Evolutionary conservation across 108 stramenopile species (phyloP).

Genomic region (Pinguiococcus pyrenoidosus): DNA sequence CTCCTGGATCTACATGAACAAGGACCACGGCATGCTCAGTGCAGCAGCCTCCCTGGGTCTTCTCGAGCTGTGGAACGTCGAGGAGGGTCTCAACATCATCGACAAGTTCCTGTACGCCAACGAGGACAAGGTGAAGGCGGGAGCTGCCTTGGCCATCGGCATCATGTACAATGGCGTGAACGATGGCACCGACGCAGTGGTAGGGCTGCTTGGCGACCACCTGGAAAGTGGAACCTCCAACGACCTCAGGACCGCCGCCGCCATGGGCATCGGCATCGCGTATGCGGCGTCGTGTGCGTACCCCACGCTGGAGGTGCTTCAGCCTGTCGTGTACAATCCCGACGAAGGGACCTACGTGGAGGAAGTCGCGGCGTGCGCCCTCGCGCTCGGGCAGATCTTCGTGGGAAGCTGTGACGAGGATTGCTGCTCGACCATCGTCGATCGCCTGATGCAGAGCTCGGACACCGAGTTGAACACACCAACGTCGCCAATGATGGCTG

Average conservation of each 20-base stretch:
- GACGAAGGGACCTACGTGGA: slow-evolving; percentile 59
- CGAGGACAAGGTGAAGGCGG: slow-evolving; percentile 92
- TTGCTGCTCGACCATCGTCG: slow-evolving; percentile 80
- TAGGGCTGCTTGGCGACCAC: slow-evolving; percentile 85
- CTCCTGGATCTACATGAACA: slow-evolving; percentile 62
- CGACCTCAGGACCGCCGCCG: slow-evolving; percentile 67
- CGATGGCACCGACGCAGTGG: slow-evolving; percentile 89
- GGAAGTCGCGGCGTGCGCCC: slow-evolving; percentile 44
- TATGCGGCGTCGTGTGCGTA: slow-evolving; percentile 87
- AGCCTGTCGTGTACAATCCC: slow-evolving; percentile 71
- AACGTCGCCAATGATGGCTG: slow-evolving; percentile 69
- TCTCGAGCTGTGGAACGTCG: slow-evolving; percentile 95
- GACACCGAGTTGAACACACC: slow-evolving; percentile 88
- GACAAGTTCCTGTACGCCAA: slow-evolving; percentile 90
- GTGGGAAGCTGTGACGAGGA: slow-evolving; percentile 89
- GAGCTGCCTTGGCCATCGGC: slow-evolving; percentile 91
- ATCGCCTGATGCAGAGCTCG: slow-evolving; percentile 93
- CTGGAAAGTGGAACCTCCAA: slow-evolving; percentile 32
- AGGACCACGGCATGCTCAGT: slow-evolving; percentile 94
- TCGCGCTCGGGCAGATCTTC: slow-evolving; percentile 88
- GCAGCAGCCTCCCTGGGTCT: slow-evolving; percentile 91
- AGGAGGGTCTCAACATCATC: slow-evolving; percentile 91
- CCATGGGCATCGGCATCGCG: slow-evolving; percentile 86
- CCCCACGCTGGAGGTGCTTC: slow-evolving; percentile 79
- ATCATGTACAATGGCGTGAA: slow-evolving; percentile 80